Evolutionary conservation across 139 green algal species (phyloP), one percentile per base, ranked within the genome.

Genomic region (Desmodesmus armatus): DNA sequence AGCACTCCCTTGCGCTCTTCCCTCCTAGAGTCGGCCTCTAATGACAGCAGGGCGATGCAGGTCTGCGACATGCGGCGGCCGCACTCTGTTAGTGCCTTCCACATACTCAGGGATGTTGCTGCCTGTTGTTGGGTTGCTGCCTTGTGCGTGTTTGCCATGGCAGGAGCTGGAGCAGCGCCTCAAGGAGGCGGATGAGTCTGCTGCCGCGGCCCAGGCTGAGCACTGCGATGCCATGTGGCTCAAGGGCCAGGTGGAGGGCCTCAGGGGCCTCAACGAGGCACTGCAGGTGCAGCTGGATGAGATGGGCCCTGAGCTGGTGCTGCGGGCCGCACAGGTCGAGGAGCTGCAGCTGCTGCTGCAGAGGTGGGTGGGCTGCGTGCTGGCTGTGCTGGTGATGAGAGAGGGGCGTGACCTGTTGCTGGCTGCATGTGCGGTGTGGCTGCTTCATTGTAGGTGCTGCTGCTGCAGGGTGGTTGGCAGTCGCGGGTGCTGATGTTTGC

Each of bases 191-290:
- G 72, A 25, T 44, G 76, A 82, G 55, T 35, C 53, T 37, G 53
- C 76, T 47, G 37, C 53, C 31, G 76, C 55, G 31, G 76, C 31
- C 5, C 7, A 35, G 0, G 53, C 75, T 33, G 40, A 82, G 75
- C 76, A 82, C 25, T 71, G 53, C 72, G 76, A 82, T 43, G 76
- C 76, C 1, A 82, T 82, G 60, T 82, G 76, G 76, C 35, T 35
- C 55, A 82, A 72, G 47, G 76, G 76, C 0, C 53, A 82, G 55
- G 76, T 72, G 29, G 53, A 35, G n/a, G 76, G 76, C 4, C 37
- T 82, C 25, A 13, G 55, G 53, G 76, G 72, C 55, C 37, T 82
- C 35, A 82, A 82, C 41, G 76, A 82, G 37, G 6, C 41, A 37
- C 55, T 82, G 76, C 76, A 82, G 76, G 7, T 39, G 37, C 76